These are phyloP conservation scores for Psilocybe cyanescens DNA, from an alignment of 768 basidiomycete species.

Conservation along the genomic window DNA sequence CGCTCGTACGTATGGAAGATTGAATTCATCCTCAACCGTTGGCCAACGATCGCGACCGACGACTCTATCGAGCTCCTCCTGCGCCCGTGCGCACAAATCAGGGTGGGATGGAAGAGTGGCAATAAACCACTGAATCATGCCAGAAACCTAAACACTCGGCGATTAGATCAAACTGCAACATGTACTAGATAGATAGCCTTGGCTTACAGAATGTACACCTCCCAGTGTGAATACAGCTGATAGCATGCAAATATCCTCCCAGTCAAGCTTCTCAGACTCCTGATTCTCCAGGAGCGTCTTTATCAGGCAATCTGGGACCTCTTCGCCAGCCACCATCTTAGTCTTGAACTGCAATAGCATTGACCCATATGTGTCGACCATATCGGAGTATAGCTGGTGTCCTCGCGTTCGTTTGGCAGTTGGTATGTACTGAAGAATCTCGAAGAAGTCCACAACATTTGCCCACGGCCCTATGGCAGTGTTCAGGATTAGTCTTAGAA, in stretches of 20 bases:
- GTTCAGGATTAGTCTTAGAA: background rate
- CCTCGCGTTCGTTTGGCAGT: slow-evolving; percentile 38
- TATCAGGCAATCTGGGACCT: slow-evolving; percentile 44
- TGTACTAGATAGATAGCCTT: background rate
- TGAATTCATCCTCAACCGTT: slow-evolving; percentile 16
- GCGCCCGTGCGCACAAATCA: slow-evolving; percentile 19
- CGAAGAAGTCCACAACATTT: slow-evolving; percentile 48
- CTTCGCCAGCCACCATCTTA: slow-evolving; percentile 37
- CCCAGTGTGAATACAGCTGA: slow-evolving; percentile 45
- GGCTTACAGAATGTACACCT: slow-evolving; percentile 43
- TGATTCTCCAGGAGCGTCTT: slow-evolving; percentile 38
- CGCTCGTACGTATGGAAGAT: slow-evolving; percentile 26
- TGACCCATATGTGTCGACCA: slow-evolving; percentile 39
- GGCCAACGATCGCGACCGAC: slow-evolving; percentile 27
- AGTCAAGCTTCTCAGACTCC: slow-evolving; percentile 39
- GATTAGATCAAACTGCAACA: no score
- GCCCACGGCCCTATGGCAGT: slow-evolving; percentile 44
- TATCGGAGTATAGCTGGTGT: slow-evolving; percentile 37
- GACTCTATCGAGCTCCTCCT: slow-evolving; percentile 29
- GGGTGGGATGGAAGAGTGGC: slow-evolving; percentile 29
- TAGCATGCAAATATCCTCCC: slow-evolving; percentile 42
- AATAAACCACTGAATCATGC: slow-evolving; percentile 38
- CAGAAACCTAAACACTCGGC: slow-evolving; percentile 25
- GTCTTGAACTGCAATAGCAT: slow-evolving; percentile 38
- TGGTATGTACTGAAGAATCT: slow-evolving; percentile 43